Evolutionary conservation across 1,284 basidiomycete genomes (phyloP), one percentile per base, ranked within the genome.

Genomic region (Boletus subluridellus): DNA sequence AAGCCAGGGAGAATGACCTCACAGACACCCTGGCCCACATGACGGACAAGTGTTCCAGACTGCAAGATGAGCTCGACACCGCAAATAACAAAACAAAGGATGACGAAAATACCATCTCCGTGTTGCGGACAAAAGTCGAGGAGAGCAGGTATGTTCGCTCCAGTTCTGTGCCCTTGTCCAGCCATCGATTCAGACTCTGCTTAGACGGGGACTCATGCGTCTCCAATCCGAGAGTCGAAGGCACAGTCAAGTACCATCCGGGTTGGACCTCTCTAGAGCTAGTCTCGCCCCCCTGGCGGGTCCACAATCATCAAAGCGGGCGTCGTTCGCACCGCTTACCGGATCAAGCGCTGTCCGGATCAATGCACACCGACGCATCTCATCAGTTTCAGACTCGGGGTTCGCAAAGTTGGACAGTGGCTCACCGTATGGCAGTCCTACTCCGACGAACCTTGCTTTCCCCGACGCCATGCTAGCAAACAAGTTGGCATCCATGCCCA

Each of bases 91-190:
- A 86, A 74, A 80, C 82, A 52, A 83, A 82, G 63, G 88, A 90
- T 47, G 91, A 94, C 49, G 90, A 92, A 66, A 88, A 93, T 64
- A 87, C 87, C 50, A 92, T 96, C 41, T 77, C 82, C 11, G 78
- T 92, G 71, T 77, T 97, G 44, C 81, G 94, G 35, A 81, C 85
- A 21, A 95, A 94, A 70, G 90, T 96, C n/a, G 94, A 96, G 67
- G 90, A 94, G 72, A 93, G 91, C 74, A 81, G 94, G 89, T 88
- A 66, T 41, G 80, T 74, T 21, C 38, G 37, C 24, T 50, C 47
- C 11, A 35, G 28, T 51, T 9, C 30, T 26, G 28, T 35, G 21
- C 34, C 9, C 49, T 55, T 34, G 44, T 30, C 30, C 47, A 17
- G 21, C 28, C 47, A 42, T 51, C 42, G 48, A 41, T 9, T 21